A percentile compares a stretch with the other conserved stretches of the same genome.
Evolutionary conservation across 2,329 filamentous ascomycete genomes (phyloP).

Genomic region (Aphanocladium album): DNA sequence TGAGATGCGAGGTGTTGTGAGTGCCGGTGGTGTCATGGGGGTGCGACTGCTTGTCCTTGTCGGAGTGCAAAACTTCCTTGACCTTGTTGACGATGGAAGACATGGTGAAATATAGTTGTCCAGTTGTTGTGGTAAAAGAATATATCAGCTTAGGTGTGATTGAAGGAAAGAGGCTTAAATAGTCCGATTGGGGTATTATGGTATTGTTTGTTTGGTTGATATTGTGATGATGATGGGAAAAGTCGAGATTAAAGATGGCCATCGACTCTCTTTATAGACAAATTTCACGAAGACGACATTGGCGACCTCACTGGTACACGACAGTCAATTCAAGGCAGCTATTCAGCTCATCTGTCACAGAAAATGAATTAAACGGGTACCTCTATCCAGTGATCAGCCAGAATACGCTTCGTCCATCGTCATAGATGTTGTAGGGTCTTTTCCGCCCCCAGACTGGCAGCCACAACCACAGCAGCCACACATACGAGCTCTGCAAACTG

Average conservation of each 20-base stretch:
- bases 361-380: background rate
- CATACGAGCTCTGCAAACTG: background rate
- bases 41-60: conserved; percentile 30
- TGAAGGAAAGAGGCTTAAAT: background rate
- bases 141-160: background rate
- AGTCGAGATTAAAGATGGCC: background rate
- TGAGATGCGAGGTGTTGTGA: conserved; percentile 35
- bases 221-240: conserved; percentile 17
- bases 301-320: background rate
- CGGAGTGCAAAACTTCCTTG: conserved; percentile 48
- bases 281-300: background rate
- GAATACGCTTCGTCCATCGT: conserved; percentile 7
- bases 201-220: conserved; percentile 9
- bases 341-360: conserved; percentile 1
- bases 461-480: conserved; percentile 7
- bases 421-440: conserved; percentile 8
- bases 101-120: conserved; percentile 37
- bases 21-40: conserved; percentile 22
- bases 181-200: conserved; percentile 9
- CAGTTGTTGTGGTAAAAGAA: background rate
- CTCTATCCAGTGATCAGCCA: background rate
- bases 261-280: conserved; percentile 7
- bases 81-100: conserved; percentile 55
- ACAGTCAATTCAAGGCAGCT: background rate
- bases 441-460: background rate